Conservation (phyloP, 1,139 yeast genomes). For the Taiozyma sp. region DNA sequence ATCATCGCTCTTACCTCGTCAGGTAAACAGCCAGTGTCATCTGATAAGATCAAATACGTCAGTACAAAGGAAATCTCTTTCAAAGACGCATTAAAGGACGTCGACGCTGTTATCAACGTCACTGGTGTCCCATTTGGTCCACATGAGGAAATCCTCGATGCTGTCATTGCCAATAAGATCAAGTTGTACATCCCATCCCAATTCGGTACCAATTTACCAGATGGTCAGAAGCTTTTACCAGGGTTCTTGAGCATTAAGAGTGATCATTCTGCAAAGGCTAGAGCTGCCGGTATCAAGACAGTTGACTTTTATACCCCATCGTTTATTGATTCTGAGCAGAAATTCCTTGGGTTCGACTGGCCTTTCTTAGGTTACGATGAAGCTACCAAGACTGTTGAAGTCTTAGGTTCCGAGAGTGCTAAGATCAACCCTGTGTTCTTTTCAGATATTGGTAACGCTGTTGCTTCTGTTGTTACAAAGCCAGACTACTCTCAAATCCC, state of each 20-base stretch:
- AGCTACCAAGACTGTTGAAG: conserved; percentile 32
- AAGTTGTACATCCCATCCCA: conserved; percentile 60
- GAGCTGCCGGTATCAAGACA: conserved; percentile 45
- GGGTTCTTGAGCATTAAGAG: conserved; percentile 36
- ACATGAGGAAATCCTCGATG: conserved; percentile 28
- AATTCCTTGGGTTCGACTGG: conserved; percentile 24
- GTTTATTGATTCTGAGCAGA: conserved; percentile 27
- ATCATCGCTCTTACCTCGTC: conserved; percentile 48
- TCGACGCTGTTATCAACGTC: conserved; percentile 48
- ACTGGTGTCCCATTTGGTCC: conserved; percentile 29
- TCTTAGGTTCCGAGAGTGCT: conserved; percentile 39
- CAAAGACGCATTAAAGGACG: conserved; percentile 38
- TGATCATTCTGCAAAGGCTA: conserved; percentile 36
- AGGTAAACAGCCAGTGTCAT: conserved; percentile 30
- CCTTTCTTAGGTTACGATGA: conserved; percentile 30
- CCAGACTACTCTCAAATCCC: conserved; percentile 39
- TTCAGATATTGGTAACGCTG: conserved; percentile 43
- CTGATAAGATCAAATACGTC: conserved; percentile 39
- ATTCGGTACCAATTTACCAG: conserved; percentile 45
- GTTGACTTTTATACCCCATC: conserved; percentile 42
- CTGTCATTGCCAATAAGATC: conserved; percentile 39
- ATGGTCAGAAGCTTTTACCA: conserved; percentile 28
- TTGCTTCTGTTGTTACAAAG: conserved; percentile 39
- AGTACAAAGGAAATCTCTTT: conserved; percentile 32
- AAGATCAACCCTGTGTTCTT: conserved; percentile 33